Percentiles rank a stretch among this genome's conserved stretches.
Conservation (phyloP, 192 early-diverging fungal genomes). For the Anaeromyces robustus region DNA sequence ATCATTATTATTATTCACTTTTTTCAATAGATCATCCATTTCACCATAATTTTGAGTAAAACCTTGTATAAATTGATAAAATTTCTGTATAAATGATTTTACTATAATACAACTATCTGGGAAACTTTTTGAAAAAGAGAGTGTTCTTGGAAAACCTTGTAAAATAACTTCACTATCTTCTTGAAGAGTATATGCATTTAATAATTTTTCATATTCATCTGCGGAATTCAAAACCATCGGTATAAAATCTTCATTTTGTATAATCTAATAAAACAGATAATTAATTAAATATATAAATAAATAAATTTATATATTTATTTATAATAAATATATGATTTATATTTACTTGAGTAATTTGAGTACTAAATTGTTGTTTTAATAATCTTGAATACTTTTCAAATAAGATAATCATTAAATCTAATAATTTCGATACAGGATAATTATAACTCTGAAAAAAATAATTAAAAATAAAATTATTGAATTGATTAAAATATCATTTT, state of each 20-base stretch:
- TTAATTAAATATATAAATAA: background rate
- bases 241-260: background rate
- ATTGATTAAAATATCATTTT: too few species aligned
- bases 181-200: background rate
- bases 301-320: too few species aligned
- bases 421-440: slow-evolving; percentile 50
- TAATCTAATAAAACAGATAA: background rate
- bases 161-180: background rate
- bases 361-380: slow-evolving; percentile 47
- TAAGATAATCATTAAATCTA: slow-evolving; percentile 54
- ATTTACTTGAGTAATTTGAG: slow-evolving; percentile 20
- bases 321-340: too few species aligned
- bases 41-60: slow-evolving; percentile 66
- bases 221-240: background rate
- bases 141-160: slow-evolving; percentile 44
- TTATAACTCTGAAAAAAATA: slow-evolving; percentile 38
- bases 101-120: slow-evolving; percentile 54
- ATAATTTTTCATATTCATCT: background rate
- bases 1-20: slow-evolving; percentile 21
- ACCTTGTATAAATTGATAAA: slow-evolving; percentile 72
- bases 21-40: slow-evolving; percentile 74
- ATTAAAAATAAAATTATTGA: too few species aligned
- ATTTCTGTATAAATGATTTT: slow-evolving; percentile 52
- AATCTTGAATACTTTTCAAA: slow-evolving; percentile 68
- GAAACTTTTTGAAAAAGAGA: slow-evolving; percentile 73